A percentile compares a stretch with the other conserved stretches of the same genome.
Conservation (phyloP, 257 asterid genomes). For the Anisodus acutangulus region DNA sequence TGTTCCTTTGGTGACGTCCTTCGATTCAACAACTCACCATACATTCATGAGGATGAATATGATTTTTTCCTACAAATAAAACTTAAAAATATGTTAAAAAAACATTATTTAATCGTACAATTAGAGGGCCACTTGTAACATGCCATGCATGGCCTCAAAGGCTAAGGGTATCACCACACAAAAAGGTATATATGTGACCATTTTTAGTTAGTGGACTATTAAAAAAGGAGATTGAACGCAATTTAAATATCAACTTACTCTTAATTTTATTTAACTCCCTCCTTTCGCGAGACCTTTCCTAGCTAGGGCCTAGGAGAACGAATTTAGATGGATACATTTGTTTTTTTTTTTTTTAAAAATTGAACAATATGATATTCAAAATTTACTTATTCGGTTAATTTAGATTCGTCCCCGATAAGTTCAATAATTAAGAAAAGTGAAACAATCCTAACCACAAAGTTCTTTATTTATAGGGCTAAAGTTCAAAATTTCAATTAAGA, state of each 20-base stretch:
- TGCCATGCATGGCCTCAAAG: constrained; percentile 1
- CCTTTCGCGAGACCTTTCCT: neutral
- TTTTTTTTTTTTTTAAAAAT: neutral
- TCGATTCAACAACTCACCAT: too few species aligned
- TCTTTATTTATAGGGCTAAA: neutral
- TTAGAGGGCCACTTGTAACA: constrained; percentile 2
- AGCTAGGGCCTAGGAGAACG: neutral
- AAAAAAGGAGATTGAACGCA: neutral
- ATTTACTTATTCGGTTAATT: neutral
- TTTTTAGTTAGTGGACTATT: neutral
- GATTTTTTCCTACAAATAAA: too few species aligned
- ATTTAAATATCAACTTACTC: neutral
- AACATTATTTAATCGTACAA: neutral
- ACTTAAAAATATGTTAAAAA: too few species aligned
- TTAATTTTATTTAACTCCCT: too few species aligned
- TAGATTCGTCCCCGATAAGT: neutral
- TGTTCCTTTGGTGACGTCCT: too few species aligned
- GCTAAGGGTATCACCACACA: neutral
- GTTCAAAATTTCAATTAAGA: neutral
- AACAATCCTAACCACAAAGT: neutral
- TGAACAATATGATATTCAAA: neutral
- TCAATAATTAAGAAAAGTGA: neutral
- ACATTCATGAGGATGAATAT: too few species aligned
- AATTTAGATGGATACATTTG: neutral
- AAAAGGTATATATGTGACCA: neutral